Conservation (phyloP, 2,329 filamentous ascomycete species). For the Boeremia exigua region DNA sequence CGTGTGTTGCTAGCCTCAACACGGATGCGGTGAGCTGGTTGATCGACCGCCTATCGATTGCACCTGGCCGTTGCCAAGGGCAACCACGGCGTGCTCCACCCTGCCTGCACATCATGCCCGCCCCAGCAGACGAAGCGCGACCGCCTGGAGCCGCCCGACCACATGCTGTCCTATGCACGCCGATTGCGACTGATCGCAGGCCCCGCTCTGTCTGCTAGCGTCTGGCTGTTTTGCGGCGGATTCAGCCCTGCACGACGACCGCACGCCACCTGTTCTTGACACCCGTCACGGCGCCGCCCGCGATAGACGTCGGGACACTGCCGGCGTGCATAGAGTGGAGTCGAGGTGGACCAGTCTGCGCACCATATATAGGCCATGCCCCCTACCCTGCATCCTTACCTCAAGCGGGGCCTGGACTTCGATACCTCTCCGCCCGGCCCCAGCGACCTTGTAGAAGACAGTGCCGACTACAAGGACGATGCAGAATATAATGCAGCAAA, state of each 20-base stretch:
- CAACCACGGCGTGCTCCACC: conserved; percentile 15
- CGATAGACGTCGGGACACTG: not conserved
- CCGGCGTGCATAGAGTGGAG: not conserved
- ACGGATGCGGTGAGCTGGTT: conserved; percentile 25
- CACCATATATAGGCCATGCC: conserved; percentile 21
- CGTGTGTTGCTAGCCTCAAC: conserved; percentile 19
- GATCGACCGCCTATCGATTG: conserved; percentile 14
- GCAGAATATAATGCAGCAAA: conserved; percentile 61
- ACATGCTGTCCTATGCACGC: conserved; percentile 14
- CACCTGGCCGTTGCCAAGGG: conserved; percentile 17
- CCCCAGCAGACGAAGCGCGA: conserved; percentile 2
- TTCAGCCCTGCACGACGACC: conserved; percentile 5
- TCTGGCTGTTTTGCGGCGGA: not conserved
- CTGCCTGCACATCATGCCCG: conserved; percentile 16
- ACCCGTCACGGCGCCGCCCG: conserved; percentile 3
- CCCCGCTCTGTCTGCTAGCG: conserved; percentile 7
- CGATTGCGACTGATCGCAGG: conserved; percentile 1
- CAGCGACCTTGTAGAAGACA: conserved; percentile 57
- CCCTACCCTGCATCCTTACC: conserved; percentile 28
- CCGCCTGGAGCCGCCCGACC: not conserved
- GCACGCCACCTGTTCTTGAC: conserved; percentile 7
- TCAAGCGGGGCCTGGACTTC: conserved; percentile 34
- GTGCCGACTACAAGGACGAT: conserved; percentile 59
- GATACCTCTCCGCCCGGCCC: conserved; percentile 26
- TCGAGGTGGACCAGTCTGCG: not conserved